Conservation (phyloP, 768 basidiomycete species). For the Mycena leptocephala region DNA sequence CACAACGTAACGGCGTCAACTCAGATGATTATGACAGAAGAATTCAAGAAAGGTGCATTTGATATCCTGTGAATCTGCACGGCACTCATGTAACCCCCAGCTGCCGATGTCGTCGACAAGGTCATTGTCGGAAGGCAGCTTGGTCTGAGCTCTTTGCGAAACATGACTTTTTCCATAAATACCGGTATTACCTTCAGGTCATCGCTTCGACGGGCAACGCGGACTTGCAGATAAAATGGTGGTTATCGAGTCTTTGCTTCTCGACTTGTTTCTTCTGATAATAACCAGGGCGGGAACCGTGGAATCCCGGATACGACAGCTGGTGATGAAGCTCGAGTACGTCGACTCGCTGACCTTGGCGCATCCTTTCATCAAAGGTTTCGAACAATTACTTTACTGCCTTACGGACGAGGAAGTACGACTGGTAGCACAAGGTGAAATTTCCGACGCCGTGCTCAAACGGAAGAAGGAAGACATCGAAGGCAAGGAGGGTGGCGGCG, state of each 20-base stretch:
- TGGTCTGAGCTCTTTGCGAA: slow-evolving; percentile 97
- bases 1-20: slow-evolving; percentile 98
- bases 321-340: slow-evolving; percentile 98
- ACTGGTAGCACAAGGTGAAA: slow-evolving; percentile 89
- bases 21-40: slow-evolving; percentile 95
- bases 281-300: slow-evolving; percentile 88
- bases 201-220: slow-evolving; percentile 90
- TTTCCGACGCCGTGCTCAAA: slow-evolving; percentile 35
- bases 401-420: slow-evolving; percentile 90
- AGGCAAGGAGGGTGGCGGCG: slow-evolving; percentile 80
- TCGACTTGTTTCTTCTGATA: not conserved
- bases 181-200: slow-evolving; percentile 96
- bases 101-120: slow-evolving; percentile 93
- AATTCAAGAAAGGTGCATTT: slow-evolving; percentile 88
- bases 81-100: slow-evolving; percentile 59
- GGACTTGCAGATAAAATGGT: slow-evolving; percentile 97
- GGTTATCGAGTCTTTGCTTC: slow-evolving; percentile 41
- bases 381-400: slow-evolving; percentile 91
- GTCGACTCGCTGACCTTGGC: slow-evolving; percentile 93
- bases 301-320: slow-evolving; percentile 94
- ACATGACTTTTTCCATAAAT: slow-evolving; percentile 98
- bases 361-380: slow-evolving; percentile 96
- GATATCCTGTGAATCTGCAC: not conserved
- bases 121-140: slow-evolving; percentile 87
- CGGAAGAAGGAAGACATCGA: slow-evolving; percentile 78